Conservation (phyloP, 2,329 filamentous ascomycete species). For the Exophiala aquamarina region DNA sequence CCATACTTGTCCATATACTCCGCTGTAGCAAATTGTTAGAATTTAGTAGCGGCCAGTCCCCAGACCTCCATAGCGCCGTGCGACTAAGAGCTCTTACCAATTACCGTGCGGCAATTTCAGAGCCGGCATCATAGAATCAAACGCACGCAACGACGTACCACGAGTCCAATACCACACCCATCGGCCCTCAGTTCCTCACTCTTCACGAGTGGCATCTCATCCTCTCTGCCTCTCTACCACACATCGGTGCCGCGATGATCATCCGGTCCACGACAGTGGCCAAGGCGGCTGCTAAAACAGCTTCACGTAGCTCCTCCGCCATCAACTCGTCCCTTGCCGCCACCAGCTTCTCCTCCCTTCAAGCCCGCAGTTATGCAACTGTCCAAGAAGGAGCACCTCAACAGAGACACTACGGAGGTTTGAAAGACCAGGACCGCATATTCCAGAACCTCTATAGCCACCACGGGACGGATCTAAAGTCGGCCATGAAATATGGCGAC, state of each 20-base stretch:
- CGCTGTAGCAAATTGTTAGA: too few relatives aligned
- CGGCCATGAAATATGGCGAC: conserved; percentile 95
- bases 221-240: conserved; percentile 3
- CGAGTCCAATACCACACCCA: too few relatives aligned
- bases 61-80: too few relatives aligned
- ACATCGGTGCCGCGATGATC: conserved; percentile 22
- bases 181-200: neutral
- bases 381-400: conserved; percentile 70
- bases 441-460: conserved; percentile 98
- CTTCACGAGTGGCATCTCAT: neutral
- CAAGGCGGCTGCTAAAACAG: conserved; percentile 31
- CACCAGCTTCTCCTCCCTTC: conserved; percentile 35
- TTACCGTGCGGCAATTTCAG: too few relatives aligned
- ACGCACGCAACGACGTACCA: too few relatives aligned
- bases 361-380: conserved; percentile 74
- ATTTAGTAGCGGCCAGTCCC: too few relatives aligned
- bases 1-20: too few relatives aligned
- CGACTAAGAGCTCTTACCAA: too few relatives aligned
- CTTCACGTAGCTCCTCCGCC: conserved; percentile 50
- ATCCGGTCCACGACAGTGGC: conserved; percentile 31
- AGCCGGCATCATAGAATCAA: too few relatives aligned
- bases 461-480: conserved; percentile 86
- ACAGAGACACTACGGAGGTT: conserved; percentile 74
- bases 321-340: conserved; percentile 31
- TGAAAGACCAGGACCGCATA: conserved; percentile 96